Base-by-base conservation (phyloP, 1,139 yeast genomes). In the Magnusiomyces suaveolens region DNA sequence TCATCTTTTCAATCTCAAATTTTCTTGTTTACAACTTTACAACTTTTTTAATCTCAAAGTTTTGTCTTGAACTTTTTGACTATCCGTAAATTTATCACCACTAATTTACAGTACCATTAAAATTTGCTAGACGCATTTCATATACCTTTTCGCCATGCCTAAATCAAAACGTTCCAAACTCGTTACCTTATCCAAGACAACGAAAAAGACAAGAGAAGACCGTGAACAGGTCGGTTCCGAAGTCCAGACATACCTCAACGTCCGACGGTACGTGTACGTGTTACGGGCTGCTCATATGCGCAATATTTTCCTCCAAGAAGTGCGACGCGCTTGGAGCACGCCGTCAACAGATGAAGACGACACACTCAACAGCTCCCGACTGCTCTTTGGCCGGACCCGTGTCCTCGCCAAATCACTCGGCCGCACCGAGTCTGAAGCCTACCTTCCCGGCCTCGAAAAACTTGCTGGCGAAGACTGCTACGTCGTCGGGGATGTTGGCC, bases 101-200 rank as follows among this genome's bases (percentile, higher is more conserved):
- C 38, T 26, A 32, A 20, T 50, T 25, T 44, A 24, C 24, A 39
- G 43, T 32, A 14, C 8, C 29, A 18, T 47, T 3, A 24, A 24
- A 16, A 41, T 6, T 39, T 10, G 36, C n/a, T n/a, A n/a, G n/a
- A n/a, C n/a, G n/a, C n/a, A n/a, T n/a, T n/a, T n/a, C n/a, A 46
- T 23, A 39, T 36, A 14, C 50, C 16, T 6, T 57, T 36, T 50
- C 51, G 73, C 61, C 57, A 89, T 89, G 97, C 96, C 97, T 61
- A 87, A 95, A 80, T 88, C 96, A 48, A 89, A 82, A 73, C 89
- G 97, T 81, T 83, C 95, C 50, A 65, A 66, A 65, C 57, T 65
- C 54, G 95, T 92, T 59, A 87, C 97, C n/a, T 77, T 92, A 64
- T 92, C 98, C 43, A 92, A 90, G 69, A 90, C 97, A 59, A 97